Conservation (phyloP, 192 early-diverging fungal genomes). For the Spizellomyces sp. region DNA sequence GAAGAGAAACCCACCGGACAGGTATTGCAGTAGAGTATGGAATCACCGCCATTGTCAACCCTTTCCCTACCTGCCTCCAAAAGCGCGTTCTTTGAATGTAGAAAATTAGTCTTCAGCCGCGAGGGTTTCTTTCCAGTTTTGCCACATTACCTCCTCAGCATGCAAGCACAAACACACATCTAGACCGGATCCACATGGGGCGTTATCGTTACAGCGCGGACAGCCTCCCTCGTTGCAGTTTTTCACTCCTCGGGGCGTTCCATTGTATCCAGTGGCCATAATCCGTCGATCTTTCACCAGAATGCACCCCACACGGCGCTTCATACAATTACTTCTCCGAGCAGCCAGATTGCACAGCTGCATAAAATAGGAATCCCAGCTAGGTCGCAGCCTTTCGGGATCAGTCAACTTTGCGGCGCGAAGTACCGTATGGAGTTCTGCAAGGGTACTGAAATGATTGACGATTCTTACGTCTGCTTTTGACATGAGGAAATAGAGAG, state of each 20-base stretch:
- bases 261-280: conserved; percentile 99
- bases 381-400: conserved; percentile 76
- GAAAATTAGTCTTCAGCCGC: too few species aligned
- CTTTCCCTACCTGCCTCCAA: conserved; percentile 94
- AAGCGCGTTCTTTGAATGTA: conserved; percentile 72
- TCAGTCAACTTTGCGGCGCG: conserved; percentile 57
- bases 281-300: conserved; percentile 84
- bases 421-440: conserved; percentile 38
- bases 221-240: conserved; percentile 98
- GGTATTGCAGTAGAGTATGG: conserved; percentile 95
- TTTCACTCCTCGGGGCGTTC: conserved; percentile 85
- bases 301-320: conserved; percentile 94
- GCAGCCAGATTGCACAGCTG: conserved; percentile 89
- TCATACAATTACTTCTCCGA: conserved; percentile 95
- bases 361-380: conserved; percentile 98
- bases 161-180: conserved; percentile 96
- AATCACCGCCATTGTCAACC: conserved; percentile 60
- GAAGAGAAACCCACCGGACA: conserved; percentile 51
- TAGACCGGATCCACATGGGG: conserved; percentile 73
- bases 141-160: conserved; percentile 77
- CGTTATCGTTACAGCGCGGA: conserved; percentile 85
- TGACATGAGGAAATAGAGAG: conserved; percentile 28
- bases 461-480: conserved; percentile 64
- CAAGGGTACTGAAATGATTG: conserved; percentile 53
- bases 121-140: neutral